Conservation (phyloP, 257 asterid genomes). For the Solanum raphanifolium region DNA sequence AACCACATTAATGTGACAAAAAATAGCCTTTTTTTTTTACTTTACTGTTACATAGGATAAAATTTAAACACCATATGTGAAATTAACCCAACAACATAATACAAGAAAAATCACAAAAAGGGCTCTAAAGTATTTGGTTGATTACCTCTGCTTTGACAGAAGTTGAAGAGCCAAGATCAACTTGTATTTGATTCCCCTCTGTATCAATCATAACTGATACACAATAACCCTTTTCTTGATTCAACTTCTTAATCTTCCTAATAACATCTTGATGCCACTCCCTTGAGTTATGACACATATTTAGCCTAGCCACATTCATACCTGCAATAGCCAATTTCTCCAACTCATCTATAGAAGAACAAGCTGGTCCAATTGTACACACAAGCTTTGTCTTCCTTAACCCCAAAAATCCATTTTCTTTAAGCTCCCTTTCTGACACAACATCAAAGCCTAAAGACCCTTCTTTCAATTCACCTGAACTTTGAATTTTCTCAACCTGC, state of each 20-base stretch:
- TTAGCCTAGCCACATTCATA: constrained; percentile 84
- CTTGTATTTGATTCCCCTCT: constrained; percentile 68
- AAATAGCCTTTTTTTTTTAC: background rate
- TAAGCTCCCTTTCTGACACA: constrained; percentile 59
- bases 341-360: constrained; percentile 50
- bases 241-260: constrained; percentile 61
- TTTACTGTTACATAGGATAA: background rate
- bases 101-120: background rate
- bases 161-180: constrained; percentile 75
- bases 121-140: background rate
- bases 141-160: constrained; percentile 81
- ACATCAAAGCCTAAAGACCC: constrained; percentile 48
- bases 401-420: constrained; percentile 70
- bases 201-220: constrained; percentile 87
- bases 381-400: constrained; percentile 83
- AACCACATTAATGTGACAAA: background rate
- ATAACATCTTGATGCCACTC: constrained; percentile 75
- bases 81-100: background rate
- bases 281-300: constrained; percentile 71
- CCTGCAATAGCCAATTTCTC: constrained; percentile 73
- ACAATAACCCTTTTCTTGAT: constrained; percentile 58
- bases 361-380: constrained; percentile 81
- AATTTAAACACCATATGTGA: background rate
- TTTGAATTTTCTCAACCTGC: constrained; percentile 35
- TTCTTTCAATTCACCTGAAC: constrained; percentile 9